Evolutionary conservation across 306 rosid genomes (phyloP).

Genomic region (Prinsepia uniflora): DNA sequence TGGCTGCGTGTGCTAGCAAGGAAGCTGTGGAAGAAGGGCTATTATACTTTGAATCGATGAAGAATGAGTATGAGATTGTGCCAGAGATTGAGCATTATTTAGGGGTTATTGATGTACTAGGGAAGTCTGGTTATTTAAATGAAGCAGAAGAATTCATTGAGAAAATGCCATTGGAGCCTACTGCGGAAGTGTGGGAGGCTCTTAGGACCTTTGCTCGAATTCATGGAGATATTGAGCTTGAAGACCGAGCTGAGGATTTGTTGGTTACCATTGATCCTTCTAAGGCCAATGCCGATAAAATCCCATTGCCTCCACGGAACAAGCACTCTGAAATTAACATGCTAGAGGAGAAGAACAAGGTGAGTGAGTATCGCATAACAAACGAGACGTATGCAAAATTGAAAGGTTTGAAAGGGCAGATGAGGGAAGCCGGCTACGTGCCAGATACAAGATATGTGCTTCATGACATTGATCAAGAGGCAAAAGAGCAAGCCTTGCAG

Average conservation of each 20-base stretch:
- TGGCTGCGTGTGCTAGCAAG: slow-evolving; percentile 57
- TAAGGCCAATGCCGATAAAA: slow-evolving; percentile 30
- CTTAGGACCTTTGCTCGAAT: slow-evolving; percentile 45
- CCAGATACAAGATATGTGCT: slow-evolving; percentile 92
- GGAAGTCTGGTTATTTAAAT: slow-evolving; percentile 60
- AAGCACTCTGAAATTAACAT: slow-evolving; percentile 57
- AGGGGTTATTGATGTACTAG: slow-evolving; percentile 49
- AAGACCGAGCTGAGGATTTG: slow-evolving; percentile 54
- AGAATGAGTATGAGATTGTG: slow-evolving; percentile 42
- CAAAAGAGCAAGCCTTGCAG: slow-evolving; percentile 85
- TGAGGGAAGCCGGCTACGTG: slow-evolving; percentile 90
- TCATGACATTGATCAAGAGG: slow-evolving; percentile 89
- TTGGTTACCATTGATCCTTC: slow-evolving; percentile 47
- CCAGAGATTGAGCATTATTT: slow-evolving; percentile 55
- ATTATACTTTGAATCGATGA: slow-evolving; percentile 42
- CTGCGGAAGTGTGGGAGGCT: slow-evolving; percentile 42
- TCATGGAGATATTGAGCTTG: slow-evolving; percentile 83
- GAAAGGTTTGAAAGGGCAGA: slow-evolving; percentile 72
- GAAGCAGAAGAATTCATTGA: slow-evolving; percentile 70
- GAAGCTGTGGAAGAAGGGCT: slow-evolving; percentile 68
- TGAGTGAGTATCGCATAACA: slow-evolving; percentile 45
- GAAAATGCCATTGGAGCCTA: slow-evolving; percentile 51
- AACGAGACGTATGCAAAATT: slow-evolving; percentile 38
- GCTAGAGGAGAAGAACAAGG: slow-evolving; percentile 69
- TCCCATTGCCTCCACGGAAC: slow-evolving; percentile 48